Conservation (phyloP, 331 rosid species). For the Pyrus hybrid region DNA sequence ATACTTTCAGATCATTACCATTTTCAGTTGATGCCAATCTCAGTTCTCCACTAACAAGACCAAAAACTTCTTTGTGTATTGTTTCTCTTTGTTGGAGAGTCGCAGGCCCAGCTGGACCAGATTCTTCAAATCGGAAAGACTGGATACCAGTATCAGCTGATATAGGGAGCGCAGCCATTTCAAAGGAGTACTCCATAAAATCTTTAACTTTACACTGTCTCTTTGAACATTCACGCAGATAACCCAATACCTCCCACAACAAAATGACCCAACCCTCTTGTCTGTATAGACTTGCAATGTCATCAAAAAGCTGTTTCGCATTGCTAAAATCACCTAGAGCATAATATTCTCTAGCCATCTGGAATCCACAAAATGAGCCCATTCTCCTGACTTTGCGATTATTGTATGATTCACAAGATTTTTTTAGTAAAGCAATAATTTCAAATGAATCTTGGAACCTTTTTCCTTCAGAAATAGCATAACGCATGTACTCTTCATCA, state of each 20-base stretch:
- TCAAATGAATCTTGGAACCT: slow-evolving; percentile 81
- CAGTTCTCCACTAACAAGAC: slow-evolving; percentile 42
- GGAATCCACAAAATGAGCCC: slow-evolving; percentile 76
- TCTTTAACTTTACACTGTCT: slow-evolving; percentile 55
- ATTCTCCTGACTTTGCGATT: slow-evolving; percentile 58
- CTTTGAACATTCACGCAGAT: slow-evolving; percentile 77
- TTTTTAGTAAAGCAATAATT: slow-evolving; percentile 73
- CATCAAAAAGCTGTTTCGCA: slow-evolving; percentile 58
- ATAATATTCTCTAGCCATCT: slow-evolving; percentile 83
- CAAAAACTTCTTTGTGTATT: slow-evolving; percentile 72
- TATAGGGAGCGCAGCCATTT: slow-evolving; percentile 89
- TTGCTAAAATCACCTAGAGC: slow-evolving; percentile 52
- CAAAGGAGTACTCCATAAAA: slow-evolving; percentile 86
- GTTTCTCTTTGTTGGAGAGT: slow-evolving; percentile 55
- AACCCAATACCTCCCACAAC: slow-evolving; percentile 91
- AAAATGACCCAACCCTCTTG: slow-evolving; percentile 93
- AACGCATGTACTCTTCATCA: slow-evolving; percentile 65
- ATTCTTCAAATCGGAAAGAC: slow-evolving; percentile 44
- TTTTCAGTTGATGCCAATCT: slow-evolving; percentile 33
- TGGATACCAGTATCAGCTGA: slow-evolving; percentile 46
- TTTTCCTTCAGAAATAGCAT: slow-evolving; percentile 70
- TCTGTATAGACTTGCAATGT: slow-evolving; percentile 73
- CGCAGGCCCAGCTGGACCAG: slow-evolving; percentile 82
- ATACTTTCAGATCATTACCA: slow-evolving; percentile 37
- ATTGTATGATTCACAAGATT: slow-evolving; percentile 61